Conservation (phyloP, 2,329 filamentous ascomycete species). For the Talaromyces albobiverticillius region DNA sequence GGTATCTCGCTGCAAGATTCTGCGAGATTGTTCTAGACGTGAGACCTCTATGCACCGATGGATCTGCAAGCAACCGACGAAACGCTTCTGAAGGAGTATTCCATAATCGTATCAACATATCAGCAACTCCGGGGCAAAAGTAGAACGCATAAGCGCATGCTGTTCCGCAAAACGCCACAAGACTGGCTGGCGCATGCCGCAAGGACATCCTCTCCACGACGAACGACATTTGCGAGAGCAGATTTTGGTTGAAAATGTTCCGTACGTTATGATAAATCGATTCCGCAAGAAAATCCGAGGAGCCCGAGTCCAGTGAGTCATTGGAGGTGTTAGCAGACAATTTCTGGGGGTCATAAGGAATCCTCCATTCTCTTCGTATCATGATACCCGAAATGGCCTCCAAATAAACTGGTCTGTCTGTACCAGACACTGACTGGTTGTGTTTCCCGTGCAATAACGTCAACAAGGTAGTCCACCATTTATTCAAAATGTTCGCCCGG, state of each 20-base stretch:
- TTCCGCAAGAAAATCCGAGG: slow-evolving; percentile 66
- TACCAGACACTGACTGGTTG: slow-evolving; percentile 73
- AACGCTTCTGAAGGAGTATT: slow-evolving; percentile 66
- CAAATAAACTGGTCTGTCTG: slow-evolving; percentile 77
- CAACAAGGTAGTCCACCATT: slow-evolving; percentile 83
- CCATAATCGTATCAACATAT: slow-evolving; percentile 81
- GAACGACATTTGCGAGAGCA: slow-evolving; percentile 78
- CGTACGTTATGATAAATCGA: slow-evolving; percentile 86
- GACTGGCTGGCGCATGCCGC: slow-evolving; percentile 65
- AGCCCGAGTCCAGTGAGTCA: slow-evolving; percentile 58
- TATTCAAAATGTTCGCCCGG: slow-evolving; percentile 74
- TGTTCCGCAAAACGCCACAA: slow-evolving; percentile 85
- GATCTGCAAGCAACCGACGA: slow-evolving; percentile 68
- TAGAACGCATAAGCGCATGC: slow-evolving; percentile 91
- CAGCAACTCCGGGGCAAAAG: slow-evolving; percentile 82
- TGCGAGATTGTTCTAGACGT: slow-evolving; percentile 54
- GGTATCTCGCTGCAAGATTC: slow-evolving; percentile 67
- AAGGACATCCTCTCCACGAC: slow-evolving; percentile 87
- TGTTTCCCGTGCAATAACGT: slow-evolving; percentile 76
- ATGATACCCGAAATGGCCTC: slow-evolving; percentile 79
- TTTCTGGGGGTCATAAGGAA: slow-evolving; percentile 41
- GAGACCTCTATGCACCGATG: slow-evolving; percentile 58
- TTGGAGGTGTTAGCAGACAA: slow-evolving; percentile 56
- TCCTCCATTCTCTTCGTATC: slow-evolving; percentile 84
- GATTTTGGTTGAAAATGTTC: slow-evolving; percentile 79